A percentile compares a stretch with the other conserved stretches of the same genome.
Conservation (phyloP, 2,329 filamentous ascomycete species). For the Colletotrichum sp. region DNA sequence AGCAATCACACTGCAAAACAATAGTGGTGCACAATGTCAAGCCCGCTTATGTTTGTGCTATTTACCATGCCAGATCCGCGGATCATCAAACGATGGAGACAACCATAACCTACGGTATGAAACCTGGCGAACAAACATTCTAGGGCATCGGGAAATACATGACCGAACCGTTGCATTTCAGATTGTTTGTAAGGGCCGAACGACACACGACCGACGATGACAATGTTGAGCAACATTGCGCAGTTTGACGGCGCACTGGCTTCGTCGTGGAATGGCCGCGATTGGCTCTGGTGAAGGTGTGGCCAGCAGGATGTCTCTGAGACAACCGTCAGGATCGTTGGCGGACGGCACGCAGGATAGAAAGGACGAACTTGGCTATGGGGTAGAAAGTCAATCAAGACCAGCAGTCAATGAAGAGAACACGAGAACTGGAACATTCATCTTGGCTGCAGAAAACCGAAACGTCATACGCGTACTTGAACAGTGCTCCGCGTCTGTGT, state of each 20-base stretch:
- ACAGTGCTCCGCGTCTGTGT: background rate
- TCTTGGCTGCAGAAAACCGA: conserved; percentile 6
- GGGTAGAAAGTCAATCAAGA: background rate
- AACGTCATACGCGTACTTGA: conserved; percentile 9
- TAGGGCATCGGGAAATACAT: background rate
- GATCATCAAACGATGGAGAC: conserved; percentile 22
- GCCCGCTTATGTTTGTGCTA: conserved; percentile 2
- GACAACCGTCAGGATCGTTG: background rate
- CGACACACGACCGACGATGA: background rate
- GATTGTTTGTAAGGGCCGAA: background rate
- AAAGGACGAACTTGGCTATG: conserved; percentile 3
- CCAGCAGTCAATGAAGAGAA: background rate
- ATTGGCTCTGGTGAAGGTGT: background rate
- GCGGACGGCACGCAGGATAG: background rate
- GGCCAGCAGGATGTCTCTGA: background rate
- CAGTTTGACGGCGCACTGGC: background rate
- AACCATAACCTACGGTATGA: conserved; percentile 7
- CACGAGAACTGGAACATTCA: background rate
- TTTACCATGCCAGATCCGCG: conserved; percentile 19
- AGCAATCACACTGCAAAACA: background rate
- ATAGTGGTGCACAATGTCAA: background rate
- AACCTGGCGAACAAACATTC: conserved; percentile 5
- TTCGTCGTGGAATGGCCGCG: background rate
- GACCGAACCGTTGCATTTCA: background rate
- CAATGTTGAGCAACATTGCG: background rate